Evolutionary conservation across 2,329 filamentous ascomycete genomes (phyloP).

Genomic region (Daldinia sp.): DNA sequence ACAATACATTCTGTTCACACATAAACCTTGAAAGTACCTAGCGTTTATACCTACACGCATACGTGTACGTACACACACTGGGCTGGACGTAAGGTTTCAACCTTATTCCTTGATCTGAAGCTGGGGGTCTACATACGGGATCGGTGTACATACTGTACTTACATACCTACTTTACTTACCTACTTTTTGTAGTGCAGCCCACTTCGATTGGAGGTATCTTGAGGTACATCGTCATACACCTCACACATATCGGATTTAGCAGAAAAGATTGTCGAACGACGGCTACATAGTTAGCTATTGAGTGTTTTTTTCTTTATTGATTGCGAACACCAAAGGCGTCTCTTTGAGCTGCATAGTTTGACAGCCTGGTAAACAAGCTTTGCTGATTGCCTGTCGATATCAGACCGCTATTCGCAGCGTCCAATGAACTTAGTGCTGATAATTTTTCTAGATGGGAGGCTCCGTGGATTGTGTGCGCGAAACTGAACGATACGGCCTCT

Average conservation of each 20-base stretch:
- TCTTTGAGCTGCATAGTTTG: constrained; percentile 18
- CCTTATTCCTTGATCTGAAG: constrained; percentile 29
- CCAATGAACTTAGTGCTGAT: constrained; percentile 36
- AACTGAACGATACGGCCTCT: constrained; percentile 25
- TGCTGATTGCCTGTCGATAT: constrained; percentile 29
- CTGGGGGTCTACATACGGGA: constrained; percentile 23
- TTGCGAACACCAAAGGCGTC: constrained; percentile 15
- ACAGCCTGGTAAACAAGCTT: constrained; percentile 16
- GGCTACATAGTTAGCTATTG: not conserved
- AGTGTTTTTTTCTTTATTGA: constrained; percentile 10
- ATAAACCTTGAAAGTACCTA: not conserved
- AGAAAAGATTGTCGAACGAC: not conserved
- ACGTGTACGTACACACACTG: not conserved
- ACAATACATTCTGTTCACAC: not conserved
- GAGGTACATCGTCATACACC: not conserved
- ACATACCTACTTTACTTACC: not conserved
- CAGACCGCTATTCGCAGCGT: constrained; percentile 28
- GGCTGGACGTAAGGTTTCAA: not conserved
- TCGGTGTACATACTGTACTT: constrained; percentile 14
- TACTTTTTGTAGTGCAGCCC: not conserved
- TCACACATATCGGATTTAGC: not conserved
- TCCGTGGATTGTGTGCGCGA: constrained; percentile 24
- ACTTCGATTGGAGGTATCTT: constrained; percentile 2
- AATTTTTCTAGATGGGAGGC: constrained; percentile 26
- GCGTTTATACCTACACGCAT: not conserved